These are phyloP conservation scores for Petunia secreta DNA, from an alignment of 257 asterid genomes.

Conservation along the genomic window DNA sequence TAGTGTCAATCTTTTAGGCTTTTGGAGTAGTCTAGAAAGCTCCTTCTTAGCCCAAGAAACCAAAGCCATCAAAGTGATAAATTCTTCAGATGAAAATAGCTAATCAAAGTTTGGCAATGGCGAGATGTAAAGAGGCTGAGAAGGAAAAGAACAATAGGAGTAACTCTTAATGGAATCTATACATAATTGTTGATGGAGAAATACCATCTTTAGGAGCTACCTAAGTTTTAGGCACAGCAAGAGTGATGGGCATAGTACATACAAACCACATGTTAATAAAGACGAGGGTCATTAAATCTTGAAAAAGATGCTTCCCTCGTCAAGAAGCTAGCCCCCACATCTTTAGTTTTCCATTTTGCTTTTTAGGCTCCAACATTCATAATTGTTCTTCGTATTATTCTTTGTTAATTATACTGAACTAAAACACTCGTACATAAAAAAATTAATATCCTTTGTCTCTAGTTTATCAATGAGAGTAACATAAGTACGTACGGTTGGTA, in stretches of 20 bases:
- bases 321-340: not conserved
- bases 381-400: not conserved
- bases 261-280: slow-evolving; percentile 31
- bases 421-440: not conserved
- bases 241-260: slow-evolving; percentile 28
- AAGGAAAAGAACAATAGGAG: not conserved
- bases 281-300: slow-evolving; percentile 14
- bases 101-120: not conserved
- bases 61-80: slow-evolving; percentile 31
- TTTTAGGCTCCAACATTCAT: not conserved
- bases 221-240: slow-evolving; percentile 14
- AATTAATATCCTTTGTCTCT: not conserved
- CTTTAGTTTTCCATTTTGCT: not conserved
- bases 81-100: not conserved
- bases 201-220: slow-evolving; percentile 1
- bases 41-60: slow-evolving; percentile 47
- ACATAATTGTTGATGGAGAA: slow-evolving; percentile 22
- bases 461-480: not conserved
- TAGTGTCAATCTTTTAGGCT: slow-evolving; percentile 31
- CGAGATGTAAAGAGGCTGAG: not conserved
- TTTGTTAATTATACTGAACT: not conserved
- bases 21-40: slow-evolving; percentile 33
- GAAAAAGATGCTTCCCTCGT: slow-evolving; percentile 31
- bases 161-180: not conserved
- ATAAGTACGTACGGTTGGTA: not conserved